Evolutionary conservation across 352 stramenopile species (phyloP).

Genomic region (Globisporangium orthogonon): DNA sequence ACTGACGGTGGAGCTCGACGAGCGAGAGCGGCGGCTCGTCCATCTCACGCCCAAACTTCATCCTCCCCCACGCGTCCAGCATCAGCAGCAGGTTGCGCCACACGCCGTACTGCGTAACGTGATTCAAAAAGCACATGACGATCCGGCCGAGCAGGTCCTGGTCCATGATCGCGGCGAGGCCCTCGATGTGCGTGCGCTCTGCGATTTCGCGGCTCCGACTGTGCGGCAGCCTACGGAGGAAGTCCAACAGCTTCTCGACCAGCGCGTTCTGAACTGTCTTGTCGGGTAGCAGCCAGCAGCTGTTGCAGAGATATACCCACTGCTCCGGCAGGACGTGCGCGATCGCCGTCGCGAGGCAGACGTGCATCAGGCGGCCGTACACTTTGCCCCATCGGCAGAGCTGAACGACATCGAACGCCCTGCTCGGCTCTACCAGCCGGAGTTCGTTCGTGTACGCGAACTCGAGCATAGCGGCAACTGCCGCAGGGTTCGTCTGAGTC

Average conservation of each 20-base stretch:
- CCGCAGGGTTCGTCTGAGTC: slow-evolving; percentile 23
- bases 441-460: slow-evolving; percentile 47
- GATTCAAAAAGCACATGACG: slow-evolving; percentile 38
- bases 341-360: slow-evolving; percentile 26
- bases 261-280: slow-evolving; percentile 17
- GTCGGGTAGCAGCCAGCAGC: slow-evolving; percentile 17
- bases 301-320: slow-evolving; percentile 45
- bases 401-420: slow-evolving; percentile 26
- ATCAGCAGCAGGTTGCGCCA: slow-evolving; percentile 39
- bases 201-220: slow-evolving; percentile 22
- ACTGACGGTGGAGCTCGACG: slow-evolving; percentile 35
- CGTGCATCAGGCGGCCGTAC: slow-evolving; percentile 30
- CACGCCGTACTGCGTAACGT: slow-evolving; percentile 29
- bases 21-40: slow-evolving; percentile 25
- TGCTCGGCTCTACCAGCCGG: slow-evolving; percentile 21
- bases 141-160: slow-evolving; percentile 26
- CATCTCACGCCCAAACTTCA: slow-evolving; percentile 5
- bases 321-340: slow-evolving; percentile 20
- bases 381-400: slow-evolving; percentile 43
- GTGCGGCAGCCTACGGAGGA: slow-evolving; percentile 21
- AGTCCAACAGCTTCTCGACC: slow-evolving; percentile 23
- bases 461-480: slow-evolving; percentile 43
- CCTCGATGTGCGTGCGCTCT: slow-evolving; percentile 22
- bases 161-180: slow-evolving; percentile 30
- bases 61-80: slow-evolving; percentile 31